phyloP scores from a whole-genome alignment of 768 basidiomycete species.

The Phallus indusiatus region DNA sequence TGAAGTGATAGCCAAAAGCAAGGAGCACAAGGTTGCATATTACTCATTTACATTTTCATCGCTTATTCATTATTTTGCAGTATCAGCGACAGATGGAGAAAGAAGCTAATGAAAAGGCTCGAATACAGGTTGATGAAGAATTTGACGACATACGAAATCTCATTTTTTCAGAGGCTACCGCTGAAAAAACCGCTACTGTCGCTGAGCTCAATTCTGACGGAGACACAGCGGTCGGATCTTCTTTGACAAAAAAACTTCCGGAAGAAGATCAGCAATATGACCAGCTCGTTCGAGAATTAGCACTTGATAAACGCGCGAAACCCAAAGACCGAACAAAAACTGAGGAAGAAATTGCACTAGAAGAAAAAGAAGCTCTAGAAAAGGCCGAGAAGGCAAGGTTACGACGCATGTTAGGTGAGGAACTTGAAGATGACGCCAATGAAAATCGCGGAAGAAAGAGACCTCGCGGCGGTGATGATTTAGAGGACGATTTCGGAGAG shows the following conservation, averaged over 20 bases:
- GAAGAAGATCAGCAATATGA: conserved; percentile 70
- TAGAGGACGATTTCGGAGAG: conserved; percentile 79
- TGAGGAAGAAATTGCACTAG: conserved; percentile 85
- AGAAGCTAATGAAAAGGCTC: conserved; percentile 76
- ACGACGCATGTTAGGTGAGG: conserved; percentile 79
- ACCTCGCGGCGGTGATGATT: conserved; percentile 43
- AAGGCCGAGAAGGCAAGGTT: conserved; percentile 72
- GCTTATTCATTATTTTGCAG: conserved; percentile 30
- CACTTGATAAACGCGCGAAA: conserved; percentile 87
- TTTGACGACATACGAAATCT: conserved; percentile 73
- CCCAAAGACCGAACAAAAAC: conserved; percentile 95
- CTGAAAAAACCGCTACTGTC: conserved; percentile 11
- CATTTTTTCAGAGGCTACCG: conserved; percentile 33
- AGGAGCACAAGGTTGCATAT: conserved; percentile 74
- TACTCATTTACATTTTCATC: neutral
- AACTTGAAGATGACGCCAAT: conserved; percentile 53
- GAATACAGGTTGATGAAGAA: conserved; percentile 82
- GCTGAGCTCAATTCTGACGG: conserved; percentile 14
- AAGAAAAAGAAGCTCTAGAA: conserved; percentile 80
- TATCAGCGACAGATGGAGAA: conserved; percentile 80
- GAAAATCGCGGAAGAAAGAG: conserved; percentile 36
- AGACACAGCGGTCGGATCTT: conserved; percentile 33
- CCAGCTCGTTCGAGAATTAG: conserved; percentile 83
- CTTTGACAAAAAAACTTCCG: conserved; percentile 16
- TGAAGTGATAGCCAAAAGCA: conserved; percentile 96